Conservation (phyloP, 345 rosid genomes). For the Gossypium bickii region DNA sequence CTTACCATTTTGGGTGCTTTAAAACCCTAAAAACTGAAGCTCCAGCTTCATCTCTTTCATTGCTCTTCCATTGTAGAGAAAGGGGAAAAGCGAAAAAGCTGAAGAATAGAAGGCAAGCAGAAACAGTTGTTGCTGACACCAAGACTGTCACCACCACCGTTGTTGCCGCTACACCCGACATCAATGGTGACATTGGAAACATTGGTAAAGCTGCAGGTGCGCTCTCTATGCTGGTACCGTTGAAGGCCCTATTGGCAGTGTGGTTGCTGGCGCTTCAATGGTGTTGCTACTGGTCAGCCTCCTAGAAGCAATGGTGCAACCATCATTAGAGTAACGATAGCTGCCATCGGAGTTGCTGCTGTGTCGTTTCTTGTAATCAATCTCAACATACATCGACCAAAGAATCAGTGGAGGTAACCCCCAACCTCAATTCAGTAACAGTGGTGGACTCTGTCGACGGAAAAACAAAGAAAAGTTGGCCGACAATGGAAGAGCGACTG, state of each 20-base stretch:
- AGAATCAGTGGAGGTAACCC: too few species aligned
- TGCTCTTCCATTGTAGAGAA: too few species aligned
- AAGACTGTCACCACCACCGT: background rate
- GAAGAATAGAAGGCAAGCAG: too few species aligned
- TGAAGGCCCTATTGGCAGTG: conserved; percentile 5
- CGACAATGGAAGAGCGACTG: too few species aligned
- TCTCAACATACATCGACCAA: too few species aligned
- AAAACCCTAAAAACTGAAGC: too few species aligned
- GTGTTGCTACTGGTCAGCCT: background rate
- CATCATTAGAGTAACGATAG: background rate
- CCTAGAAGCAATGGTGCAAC: background rate
- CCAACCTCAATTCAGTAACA: too few species aligned
- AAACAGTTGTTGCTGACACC: conserved; percentile 12
- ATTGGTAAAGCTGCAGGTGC: background rate
- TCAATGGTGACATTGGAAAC: background rate
- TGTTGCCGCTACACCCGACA: background rate
- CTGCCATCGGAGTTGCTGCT: background rate
- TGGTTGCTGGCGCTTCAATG: background rate
- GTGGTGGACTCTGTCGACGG: too few species aligned
- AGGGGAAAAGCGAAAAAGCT: too few species aligned
- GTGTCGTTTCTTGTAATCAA: background rate
- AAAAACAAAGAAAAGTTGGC: too few species aligned
- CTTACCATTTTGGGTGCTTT: too few species aligned
- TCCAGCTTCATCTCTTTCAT: too few species aligned
- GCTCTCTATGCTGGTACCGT: background rate